Evolutionary conservation across 495 filamentous ascomycete genomes (phyloP).

Genomic region (Xylaria venustula): DNA sequence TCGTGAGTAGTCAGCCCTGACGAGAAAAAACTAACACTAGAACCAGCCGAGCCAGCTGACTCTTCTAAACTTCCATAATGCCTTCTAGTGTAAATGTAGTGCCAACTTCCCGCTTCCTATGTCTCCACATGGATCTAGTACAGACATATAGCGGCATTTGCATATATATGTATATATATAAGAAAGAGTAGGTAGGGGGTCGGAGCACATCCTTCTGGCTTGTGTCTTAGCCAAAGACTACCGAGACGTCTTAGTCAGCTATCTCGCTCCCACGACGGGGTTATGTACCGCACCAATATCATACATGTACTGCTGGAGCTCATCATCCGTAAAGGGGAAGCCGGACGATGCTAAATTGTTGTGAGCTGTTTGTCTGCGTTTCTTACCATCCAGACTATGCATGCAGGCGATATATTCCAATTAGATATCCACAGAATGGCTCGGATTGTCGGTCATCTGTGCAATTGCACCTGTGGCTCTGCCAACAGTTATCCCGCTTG

Average conservation of each 20-base stretch:
- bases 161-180: not conserved
- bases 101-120: not conserved
- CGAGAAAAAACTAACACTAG: not conserved
- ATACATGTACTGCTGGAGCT: not conserved
- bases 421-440: not conserved
- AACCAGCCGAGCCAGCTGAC: not conserved
- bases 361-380: not conserved
- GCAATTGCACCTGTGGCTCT: not conserved
- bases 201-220: not conserved
- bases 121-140: not conserved
- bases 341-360: not conserved
- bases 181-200: not conserved
- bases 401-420: not conserved
- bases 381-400: not conserved
- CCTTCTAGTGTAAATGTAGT: not conserved
- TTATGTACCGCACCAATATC: not conserved
- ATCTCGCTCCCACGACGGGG: slow-evolving; percentile 9
- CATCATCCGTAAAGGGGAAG: slow-evolving; percentile 4
- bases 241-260: slow-evolving; percentile 9
- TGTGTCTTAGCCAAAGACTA: not conserved
- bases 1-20: not conserved
- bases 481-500: not conserved
- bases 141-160: not conserved
- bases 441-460: not conserved
- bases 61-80: not conserved